phyloP scores from a whole-genome alignment of 805 yeast genomes.

The Wickerhamomyces silvicola region DNA sequence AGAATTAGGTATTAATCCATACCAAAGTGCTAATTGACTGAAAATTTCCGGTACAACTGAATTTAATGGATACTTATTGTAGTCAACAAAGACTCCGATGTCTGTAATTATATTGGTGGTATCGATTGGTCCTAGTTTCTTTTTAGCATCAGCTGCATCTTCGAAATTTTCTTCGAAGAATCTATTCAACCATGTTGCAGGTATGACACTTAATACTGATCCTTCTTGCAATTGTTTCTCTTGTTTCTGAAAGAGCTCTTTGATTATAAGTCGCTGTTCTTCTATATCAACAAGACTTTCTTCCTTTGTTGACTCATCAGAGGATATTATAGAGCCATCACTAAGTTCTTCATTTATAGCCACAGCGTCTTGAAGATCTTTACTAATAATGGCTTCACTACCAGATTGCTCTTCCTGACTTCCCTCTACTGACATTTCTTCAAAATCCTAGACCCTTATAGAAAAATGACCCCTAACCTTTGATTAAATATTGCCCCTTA shows the following conservation, averaged over 20 bases:
- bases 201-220: constrained; percentile 9
- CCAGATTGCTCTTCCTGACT: no score
- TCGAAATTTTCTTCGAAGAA: constrained; percentile 7
- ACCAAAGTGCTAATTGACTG: constrained; percentile 42
- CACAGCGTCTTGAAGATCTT: no score
- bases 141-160: constrained; percentile 6
- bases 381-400: no score
- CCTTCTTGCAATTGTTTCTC: constrained; percentile 8
- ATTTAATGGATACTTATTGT: constrained; percentile 22
- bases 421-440: no score
- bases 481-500: no score
- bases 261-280: constrained; percentile 13
- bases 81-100: constrained; percentile 36
- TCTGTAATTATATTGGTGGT: constrained; percentile 37
- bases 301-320: no score
- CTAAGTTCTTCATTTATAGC: no score
- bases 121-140: constrained; percentile 32
- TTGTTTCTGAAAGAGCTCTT: constrained; percentile 5
- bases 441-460: no score
- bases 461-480: no score
- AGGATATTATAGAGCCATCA: no score
- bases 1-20: constrained; percentile 39
- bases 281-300: no score
- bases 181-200: constrained; percentile 10
- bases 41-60: constrained; percentile 41